These are phyloP conservation scores for Hypomontagnella submonticulosa DNA, from an alignment of 495 filamentous ascomycete genomes.

Conservation along the genomic window DNA sequence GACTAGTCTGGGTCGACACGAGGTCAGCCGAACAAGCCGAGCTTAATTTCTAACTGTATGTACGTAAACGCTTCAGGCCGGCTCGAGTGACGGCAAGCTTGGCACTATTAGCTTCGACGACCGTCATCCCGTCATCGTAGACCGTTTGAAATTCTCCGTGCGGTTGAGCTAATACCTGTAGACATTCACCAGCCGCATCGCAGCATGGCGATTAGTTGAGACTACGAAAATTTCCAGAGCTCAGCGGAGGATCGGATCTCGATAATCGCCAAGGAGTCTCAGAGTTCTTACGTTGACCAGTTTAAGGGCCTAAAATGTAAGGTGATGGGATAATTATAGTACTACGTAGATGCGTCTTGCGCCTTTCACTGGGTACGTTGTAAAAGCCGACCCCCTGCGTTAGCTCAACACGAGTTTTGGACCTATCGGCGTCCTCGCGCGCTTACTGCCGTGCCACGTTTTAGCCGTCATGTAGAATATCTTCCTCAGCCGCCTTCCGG, in stretches of 20 bases:
- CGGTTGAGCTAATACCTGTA: constrained; percentile 6
- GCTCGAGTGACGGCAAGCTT: constrained; percentile 26
- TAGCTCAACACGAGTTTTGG: constrained; percentile 22
- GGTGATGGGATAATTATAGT: constrained; percentile 38
- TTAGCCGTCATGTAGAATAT: constrained; percentile 21
- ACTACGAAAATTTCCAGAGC: constrained; percentile 6
- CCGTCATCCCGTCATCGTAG: constrained; percentile 27
- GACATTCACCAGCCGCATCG: constrained; percentile 13
- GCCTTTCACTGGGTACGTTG: constrained; percentile 16
- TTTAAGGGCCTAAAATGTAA: constrained; percentile 34
- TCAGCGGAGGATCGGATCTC: constrained; percentile 30
- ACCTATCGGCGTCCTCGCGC: constrained; percentile 34
- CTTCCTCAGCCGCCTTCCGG: constrained; percentile 26
- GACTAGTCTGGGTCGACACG: constrained; percentile 37
- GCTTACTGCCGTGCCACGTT: constrained; percentile 33
- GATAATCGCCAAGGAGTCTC: constrained; percentile 32
- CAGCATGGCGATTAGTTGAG: constrained; percentile 1
- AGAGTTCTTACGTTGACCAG: constrained; percentile 26
- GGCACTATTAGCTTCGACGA: constrained; percentile 14
- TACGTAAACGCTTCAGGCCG: constrained; percentile 11
- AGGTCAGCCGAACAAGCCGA: constrained; percentile 20
- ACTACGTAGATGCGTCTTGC: constrained; percentile 18
- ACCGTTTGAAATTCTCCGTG: constrained; percentile 27
- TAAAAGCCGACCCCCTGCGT: constrained; percentile 38
- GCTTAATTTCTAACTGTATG: constrained; percentile 9